Percentiles rank a stretch among this genome's conserved stretches.
Conservation (phyloP, 2,329 filamentous ascomycete species). For the Colletotrichum sp. region DNA sequence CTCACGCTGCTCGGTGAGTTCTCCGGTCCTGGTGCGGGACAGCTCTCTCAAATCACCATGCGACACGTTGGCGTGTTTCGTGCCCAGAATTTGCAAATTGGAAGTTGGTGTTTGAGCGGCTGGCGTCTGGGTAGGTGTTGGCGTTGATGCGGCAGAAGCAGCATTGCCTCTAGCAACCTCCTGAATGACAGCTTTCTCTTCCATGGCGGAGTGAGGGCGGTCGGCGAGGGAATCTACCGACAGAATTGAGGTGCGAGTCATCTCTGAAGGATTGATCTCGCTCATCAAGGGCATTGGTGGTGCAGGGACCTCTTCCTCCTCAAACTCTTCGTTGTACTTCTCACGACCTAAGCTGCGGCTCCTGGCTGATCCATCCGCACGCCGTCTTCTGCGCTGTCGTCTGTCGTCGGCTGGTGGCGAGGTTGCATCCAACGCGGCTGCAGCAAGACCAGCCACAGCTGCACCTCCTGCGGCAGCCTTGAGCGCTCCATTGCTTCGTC, state of each 20-base stretch:
- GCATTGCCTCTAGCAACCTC: conserved; percentile 65
- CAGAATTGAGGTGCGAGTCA: conserved; percentile 86
- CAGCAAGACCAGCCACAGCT: conserved; percentile 40
- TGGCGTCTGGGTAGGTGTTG: conserved; percentile 64
- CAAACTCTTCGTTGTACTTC: conserved; percentile 53
- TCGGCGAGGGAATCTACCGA: conserved; percentile 76
- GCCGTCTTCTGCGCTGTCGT: conserved; percentile 56
- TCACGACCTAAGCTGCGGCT: conserved; percentile 50
- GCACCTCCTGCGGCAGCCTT: conserved; percentile 51
- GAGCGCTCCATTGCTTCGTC: conserved; percentile 46
- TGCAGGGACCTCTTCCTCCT: conserved; percentile 60
- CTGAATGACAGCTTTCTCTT: conserved; percentile 63
- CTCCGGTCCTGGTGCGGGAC: conserved; percentile 39
- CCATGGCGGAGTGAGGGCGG: conserved; percentile 71
- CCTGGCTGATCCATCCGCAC: conserved; percentile 51
- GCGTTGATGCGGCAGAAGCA: conserved; percentile 64
- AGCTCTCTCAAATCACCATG: conserved; percentile 63
- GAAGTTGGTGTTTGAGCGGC: conserved; percentile 40
- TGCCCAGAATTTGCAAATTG: conserved; percentile 64
- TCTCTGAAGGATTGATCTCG: conserved; percentile 82
- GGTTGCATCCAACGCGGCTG: conserved; percentile 39
- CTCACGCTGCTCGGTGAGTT: conserved; percentile 46
- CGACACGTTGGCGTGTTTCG: conserved; percentile 69
- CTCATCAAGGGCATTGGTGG: conserved; percentile 90
- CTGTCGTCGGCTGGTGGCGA: conserved; percentile 54